Percentiles rank a stretch among this genome's conserved stretches.
Conservation (phyloP, 2,329 filamentous ascomycete genomes). For the Metarhizium album region DNA sequence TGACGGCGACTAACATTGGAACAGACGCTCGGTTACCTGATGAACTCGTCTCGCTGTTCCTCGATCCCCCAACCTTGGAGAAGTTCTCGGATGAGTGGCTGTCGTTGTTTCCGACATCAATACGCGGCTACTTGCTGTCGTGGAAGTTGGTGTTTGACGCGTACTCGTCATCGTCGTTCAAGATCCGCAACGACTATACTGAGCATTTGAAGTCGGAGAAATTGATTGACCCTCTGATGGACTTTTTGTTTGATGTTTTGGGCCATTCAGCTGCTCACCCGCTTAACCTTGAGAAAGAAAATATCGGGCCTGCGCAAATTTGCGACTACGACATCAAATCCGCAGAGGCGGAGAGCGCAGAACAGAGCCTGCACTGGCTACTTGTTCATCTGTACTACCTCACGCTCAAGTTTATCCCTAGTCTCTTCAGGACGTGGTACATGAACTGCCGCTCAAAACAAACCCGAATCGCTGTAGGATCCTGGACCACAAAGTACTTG, state of each 20-base stretch:
- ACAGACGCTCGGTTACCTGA: constrained; percentile 62
- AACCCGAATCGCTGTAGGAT: constrained; percentile 67
- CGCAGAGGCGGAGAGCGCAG: constrained; percentile 48
- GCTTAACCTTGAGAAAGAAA: constrained; percentile 60
- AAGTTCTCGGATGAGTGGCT: constrained; percentile 55
- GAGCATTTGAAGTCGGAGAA: constrained; percentile 67
- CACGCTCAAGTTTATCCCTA: constrained; percentile 64
- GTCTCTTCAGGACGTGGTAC: constrained; percentile 75
- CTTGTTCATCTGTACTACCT: constrained; percentile 80
- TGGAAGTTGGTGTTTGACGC: constrained; percentile 89
- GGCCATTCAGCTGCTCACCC: constrained; percentile 66
- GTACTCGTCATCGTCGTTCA: constrained; percentile 66
- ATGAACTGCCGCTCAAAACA: constrained; percentile 70
- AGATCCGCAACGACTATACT: constrained; percentile 71
- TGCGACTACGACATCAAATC: constrained; percentile 40
- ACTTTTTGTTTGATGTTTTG: constrained; percentile 76
- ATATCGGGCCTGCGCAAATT: constrained; percentile 48
- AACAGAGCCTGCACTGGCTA: constrained; percentile 72
- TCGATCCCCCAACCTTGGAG: constrained; percentile 66
- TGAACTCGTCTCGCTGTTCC: constrained; percentile 72
- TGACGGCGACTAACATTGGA: not conserved
- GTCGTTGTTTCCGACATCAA: constrained; percentile 53
- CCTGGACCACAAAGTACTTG: constrained; percentile 79
- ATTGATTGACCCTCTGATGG: constrained; percentile 57
- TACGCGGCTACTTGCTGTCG: constrained; percentile 74